Base-by-base conservation (phyloP, 1,139 yeast species). In the Pichia norvegensis region DNA sequence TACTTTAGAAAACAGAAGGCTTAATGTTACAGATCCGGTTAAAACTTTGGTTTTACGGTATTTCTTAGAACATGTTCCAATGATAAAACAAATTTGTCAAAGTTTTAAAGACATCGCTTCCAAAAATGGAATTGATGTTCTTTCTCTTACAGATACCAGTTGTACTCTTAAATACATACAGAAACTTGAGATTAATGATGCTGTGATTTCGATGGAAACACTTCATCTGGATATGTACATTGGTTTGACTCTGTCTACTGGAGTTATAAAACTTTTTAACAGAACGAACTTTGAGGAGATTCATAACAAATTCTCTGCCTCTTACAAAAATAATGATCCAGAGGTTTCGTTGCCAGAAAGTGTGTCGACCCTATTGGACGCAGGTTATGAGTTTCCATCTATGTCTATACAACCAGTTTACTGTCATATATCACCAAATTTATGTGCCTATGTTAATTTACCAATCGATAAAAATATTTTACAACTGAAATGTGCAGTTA, bases 351-450 rank as follows among this genome's bases (percentile, higher is more conserved):
- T 67, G 14, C 71, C 74, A 4, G 39, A 54, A 1, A 54, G 67
- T 0, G 67, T 80, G 1, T 58, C 70, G 4, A 67, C 78, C 1
- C 58, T 81, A 11, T 66, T 73, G 29, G 86, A 82, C 54, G 72
- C 76, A 8, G 90, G 90, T 0, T 82, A 73, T 55, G 61, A 65
- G 31, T 70, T 79, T 42, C 74, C 78, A 0, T 48, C 49, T 45
- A 57, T 63, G n/a, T 48, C 48, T 0, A 49, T 58, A 21, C 60
- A 59, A 21, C 73, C 78, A 1, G 56, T 70, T 17, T 61, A 69
- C 21, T 57, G 72, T 29, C 68, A 76, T 10, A 56, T 80, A 0
- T 81, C 88, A 1, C 86, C 86, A 1, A 79, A 77, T 52, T 57
- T 76, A 48, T 67, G 79, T 14, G 72, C 84, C 0, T 58, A 59